Base-by-base conservation (phyloP, 306 rosid genomes). In the Mucuna pruriens region DNA sequence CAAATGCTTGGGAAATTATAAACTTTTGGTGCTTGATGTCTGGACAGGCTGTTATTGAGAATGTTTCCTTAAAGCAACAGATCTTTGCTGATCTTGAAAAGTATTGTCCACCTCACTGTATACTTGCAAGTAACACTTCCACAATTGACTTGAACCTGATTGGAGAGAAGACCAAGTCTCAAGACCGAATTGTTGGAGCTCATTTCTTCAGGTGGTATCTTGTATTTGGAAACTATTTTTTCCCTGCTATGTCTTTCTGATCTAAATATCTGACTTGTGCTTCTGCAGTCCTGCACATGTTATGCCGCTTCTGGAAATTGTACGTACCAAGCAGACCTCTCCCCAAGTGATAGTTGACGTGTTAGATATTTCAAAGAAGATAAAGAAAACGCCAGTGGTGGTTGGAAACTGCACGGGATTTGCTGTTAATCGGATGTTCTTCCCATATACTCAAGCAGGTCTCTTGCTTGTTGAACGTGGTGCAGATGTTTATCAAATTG, bases 391-490 rank as follows among this genome's bases (percentile, higher is more conserved):
- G 42, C 99, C 99, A 0, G 97, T 93, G 80, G 99, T 95, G 83
- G 98, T 95, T 76, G 99, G 98, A 46, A 95, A 95, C 82, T 90
- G 98, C 85, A 93, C 99, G 19, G 99, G 99, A 83, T 95, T 95
- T 84, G 99, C 99, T 62, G 99, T 95, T 62, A 95, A 92, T 86
- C 79, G 98, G 84, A 87, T 89, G 90, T 93, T 95, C 88, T 93
- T 95, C 84, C 99, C 99, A 64, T 95, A 95, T 63, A 82, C 94
- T 5, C 97, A 90, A 84, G 96, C 98, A 67, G 97, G 76, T 52
- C 74, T 91, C 68, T 84, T 95, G 85, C 99, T 95, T 46, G 87
- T 90, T 61, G 99, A 95, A 80, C 97, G 17, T 61, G 99, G 99
- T 64, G 77, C 90, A 54, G 96, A 95, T 83, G 86, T 90, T 67